Evolutionary conservation across 1,284 basidiomycete genomes (phyloP).

Genomic region (Gomphus bonarii): DNA sequence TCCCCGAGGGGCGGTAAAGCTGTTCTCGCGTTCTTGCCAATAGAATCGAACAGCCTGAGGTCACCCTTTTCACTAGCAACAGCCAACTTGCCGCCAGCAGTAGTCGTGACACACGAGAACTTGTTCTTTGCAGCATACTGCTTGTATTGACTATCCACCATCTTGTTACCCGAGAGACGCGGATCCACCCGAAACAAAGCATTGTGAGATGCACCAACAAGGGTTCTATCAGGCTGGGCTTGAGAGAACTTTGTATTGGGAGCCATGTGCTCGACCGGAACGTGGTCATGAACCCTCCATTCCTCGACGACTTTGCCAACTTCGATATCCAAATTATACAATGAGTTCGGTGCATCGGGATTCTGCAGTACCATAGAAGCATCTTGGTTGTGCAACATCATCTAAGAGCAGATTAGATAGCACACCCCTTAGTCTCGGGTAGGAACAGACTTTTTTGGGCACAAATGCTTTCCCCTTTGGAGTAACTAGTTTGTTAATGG

Average conservation of each 20-base stretch:
- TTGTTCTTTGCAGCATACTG: constrained; percentile 94
- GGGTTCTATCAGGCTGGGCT: constrained; percentile 86
- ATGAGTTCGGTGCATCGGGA: constrained; percentile 69
- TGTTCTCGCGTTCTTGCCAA: constrained; percentile 99
- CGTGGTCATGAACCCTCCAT: constrained; percentile 91
- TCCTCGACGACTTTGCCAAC: constrained; percentile 97
- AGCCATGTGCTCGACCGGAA: constrained; percentile 82
- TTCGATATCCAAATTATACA: constrained; percentile 92
- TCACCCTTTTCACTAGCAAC: constrained; percentile 97
- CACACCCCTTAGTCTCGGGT: neutral
- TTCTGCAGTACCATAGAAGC: constrained; percentile 93
- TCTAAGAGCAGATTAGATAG: constrained; percentile 31
- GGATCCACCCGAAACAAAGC: constrained; percentile 97
- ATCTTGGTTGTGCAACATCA: constrained; percentile 98
- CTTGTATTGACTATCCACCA: constrained; percentile 94
- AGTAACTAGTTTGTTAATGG: constrained; percentile 79
- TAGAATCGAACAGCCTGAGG: constrained; percentile 88
- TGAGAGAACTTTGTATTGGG: constrained; percentile 94
- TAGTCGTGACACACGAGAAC: constrained; percentile 91
- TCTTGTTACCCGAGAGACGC: constrained; percentile 80
- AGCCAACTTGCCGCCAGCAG: constrained; percentile 78
- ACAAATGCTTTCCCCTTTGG: constrained; percentile 78
- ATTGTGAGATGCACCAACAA: constrained; percentile 90
- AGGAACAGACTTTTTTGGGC: constrained; percentile 64
- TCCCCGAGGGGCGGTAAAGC: constrained; percentile 94